phyloP scores from a whole-genome alignment of 305 asterid species.

The Fraxinus angustifolia region DNA sequence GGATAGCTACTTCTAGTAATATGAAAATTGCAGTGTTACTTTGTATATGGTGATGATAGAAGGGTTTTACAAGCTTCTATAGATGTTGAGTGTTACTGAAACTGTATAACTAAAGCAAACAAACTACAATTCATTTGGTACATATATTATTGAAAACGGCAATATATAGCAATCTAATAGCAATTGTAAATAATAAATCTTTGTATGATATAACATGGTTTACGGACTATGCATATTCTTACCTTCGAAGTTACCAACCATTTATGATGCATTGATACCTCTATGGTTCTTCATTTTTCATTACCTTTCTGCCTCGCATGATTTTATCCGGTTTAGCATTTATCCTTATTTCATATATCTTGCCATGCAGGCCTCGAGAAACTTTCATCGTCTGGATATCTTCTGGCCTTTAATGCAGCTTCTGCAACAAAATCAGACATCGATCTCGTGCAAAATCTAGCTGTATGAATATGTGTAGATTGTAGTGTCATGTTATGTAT shows the following conservation, averaged over 20 bases:
- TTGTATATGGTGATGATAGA: not conserved
- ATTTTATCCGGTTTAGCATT: not conserved
- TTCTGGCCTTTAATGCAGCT: constrained; percentile 96
- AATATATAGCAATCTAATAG: not conserved
- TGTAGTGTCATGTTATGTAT: constrained; percentile 7
- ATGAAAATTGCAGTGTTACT: not conserved
- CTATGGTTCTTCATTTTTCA: not conserved
- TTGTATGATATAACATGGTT: not conserved
- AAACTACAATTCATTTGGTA: not conserved
- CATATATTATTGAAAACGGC: not conserved
- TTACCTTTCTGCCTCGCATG: not conserved
- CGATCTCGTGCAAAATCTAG: constrained; percentile 36
- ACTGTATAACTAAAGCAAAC: not conserved
- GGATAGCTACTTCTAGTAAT: not conserved
- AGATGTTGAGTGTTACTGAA: not conserved
- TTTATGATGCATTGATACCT: not conserved
- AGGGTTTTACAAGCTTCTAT: not conserved
- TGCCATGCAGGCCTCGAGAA: constrained; percentile 58
- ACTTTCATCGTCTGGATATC: constrained; percentile 80
- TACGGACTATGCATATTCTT: not conserved
- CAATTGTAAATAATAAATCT: not conserved
- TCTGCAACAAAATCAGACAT: constrained; percentile 42
- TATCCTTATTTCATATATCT: not conserved
- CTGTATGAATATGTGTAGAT: constrained; percentile 5
- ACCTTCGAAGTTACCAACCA: not conserved